These are phyloP conservation scores for Sugiyamaella novakii DNA, from an alignment of 1,139 yeast species.

Conservation along the genomic window DNA sequence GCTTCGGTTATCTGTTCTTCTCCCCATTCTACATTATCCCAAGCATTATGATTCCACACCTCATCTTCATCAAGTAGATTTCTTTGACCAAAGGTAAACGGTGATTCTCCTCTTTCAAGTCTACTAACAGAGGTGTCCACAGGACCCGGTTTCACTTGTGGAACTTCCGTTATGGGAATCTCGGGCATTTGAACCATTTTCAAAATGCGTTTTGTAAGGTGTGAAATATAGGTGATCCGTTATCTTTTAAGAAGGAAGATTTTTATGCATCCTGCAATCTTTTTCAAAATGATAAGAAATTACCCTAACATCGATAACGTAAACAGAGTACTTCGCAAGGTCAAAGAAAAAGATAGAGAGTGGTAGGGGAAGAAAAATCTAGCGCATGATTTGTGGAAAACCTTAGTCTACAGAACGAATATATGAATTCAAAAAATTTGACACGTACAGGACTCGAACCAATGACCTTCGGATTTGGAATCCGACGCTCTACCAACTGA, in stretches of 20 bases:
- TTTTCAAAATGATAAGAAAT: background rate
- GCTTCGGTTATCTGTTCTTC: slow-evolving; percentile 82
- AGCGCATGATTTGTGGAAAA: too few relatives aligned
- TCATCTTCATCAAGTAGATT: slow-evolving; percentile 65
- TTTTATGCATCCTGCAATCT: slow-evolving; percentile 1
- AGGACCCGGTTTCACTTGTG: background rate
- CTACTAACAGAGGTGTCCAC: slow-evolving; percentile 25
- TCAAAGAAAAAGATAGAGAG: too few relatives aligned
- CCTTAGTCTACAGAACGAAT: too few relatives aligned
- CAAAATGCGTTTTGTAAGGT: background rate
- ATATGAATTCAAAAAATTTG: too few relatives aligned
- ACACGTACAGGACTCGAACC: slow-evolving; percentile 77
- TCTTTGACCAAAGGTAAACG: slow-evolving; percentile 91
- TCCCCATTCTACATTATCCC: slow-evolving; percentile 99
- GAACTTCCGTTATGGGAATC: background rate
- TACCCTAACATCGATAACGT: slow-evolving; percentile 8
- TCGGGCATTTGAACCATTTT: slow-evolving; percentile 6
- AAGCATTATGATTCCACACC: slow-evolving; percentile 92
- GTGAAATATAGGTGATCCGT: slow-evolving; percentile 1
- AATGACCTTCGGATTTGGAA: slow-evolving; percentile 81
- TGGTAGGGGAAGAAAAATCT: too few relatives aligned
- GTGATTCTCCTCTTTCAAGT: slow-evolving; percentile 67
- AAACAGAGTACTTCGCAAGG: too few relatives aligned
- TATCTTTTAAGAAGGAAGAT: slow-evolving; percentile 12
- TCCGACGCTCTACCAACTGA: slow-evolving; percentile 90